Base-by-base conservation (phyloP, 1,284 basidiomycete species). In the Pseudozyma thailandica region DNA sequence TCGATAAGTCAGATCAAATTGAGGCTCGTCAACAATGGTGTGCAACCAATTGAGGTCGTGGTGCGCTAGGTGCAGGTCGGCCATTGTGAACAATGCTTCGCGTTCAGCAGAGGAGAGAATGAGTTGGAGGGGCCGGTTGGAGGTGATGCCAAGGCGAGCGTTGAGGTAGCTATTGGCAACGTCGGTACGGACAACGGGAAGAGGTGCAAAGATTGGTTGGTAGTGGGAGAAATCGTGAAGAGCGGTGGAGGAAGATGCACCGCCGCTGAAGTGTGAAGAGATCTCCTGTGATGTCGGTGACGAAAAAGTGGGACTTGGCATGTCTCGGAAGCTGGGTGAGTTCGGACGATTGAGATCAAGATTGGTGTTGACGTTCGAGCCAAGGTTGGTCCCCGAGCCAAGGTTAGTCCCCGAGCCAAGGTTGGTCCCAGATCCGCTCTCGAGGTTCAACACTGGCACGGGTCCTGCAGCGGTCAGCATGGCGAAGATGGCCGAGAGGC, bases 21-120 rank as follows among this genome's bases (percentile, higher is more conserved):
- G 47, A 13, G 59, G 59, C 28, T 61, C 59, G 23, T 54, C 51
- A 8, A 50, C 51, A 2, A 61, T 27, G 2, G 42, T 23, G 20
- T 61, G 38, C 3, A 50, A 28, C 59, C 52, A 54, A 1, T 31
- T 45, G 2, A 18, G 3, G 13, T n/a, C 37, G 0, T 42, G 49
- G 1, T 33, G 37, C 1, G 12, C 4, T 1, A 55, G n/a, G n/a
- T 54, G 59, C 5, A 37, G 5, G 15, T 46, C 27, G 3, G 33
- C 42, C 59, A 61, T 43, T 13, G 30, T 13, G 6, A n/a, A 23
- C 3, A 50, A 6, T 2, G 47, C 41, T 4, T 30, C 15, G 25
- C 43, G 15, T 20, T 61, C 47, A 8, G 16, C n/a, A 2, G 51
- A 52, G 1, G 33, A 18, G 1, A 55, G 31, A 7, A 43, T 18